Conservation (phyloP, 1,139 yeast species). For the Lodderomyces beijingensis region DNA sequence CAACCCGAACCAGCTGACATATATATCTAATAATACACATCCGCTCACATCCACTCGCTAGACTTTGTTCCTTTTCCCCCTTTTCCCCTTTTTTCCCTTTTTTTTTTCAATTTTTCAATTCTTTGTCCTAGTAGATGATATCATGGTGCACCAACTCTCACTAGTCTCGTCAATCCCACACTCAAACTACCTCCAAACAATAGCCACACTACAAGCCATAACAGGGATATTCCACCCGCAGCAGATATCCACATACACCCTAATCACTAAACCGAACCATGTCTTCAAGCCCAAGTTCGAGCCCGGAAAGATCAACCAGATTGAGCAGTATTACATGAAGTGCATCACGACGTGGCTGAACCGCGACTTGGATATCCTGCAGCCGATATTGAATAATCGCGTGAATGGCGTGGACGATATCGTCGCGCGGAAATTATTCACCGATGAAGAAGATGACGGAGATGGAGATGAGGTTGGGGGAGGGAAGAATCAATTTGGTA, state of each 20-base stretch:
- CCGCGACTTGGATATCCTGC: constrained; percentile 25
- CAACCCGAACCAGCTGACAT: too few relatives aligned
- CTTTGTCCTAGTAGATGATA: background rate
- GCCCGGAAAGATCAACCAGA: constrained; percentile 49
- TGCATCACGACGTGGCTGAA: constrained; percentile 40
- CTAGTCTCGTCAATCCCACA: constrained; percentile 42
- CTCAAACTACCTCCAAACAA: constrained; percentile 37
- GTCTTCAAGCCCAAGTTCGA: constrained; percentile 45
- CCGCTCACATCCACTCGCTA: too few relatives aligned
- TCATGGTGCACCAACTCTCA: constrained; percentile 44
- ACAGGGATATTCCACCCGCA: constrained; percentile 41
- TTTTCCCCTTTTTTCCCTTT: background rate
- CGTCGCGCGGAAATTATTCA: constrained; percentile 26
- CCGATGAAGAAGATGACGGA: background rate
- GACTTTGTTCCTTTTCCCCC: too few relatives aligned
- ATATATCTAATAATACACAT: too few relatives aligned
- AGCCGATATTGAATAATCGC: constrained; percentile 19
- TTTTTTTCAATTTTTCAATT: background rate
- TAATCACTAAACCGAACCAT: constrained; percentile 39
- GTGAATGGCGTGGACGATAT: constrained; percentile 10
- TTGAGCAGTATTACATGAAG: constrained; percentile 45
- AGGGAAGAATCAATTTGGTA: constrained; percentile 17
- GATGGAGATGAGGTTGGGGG: background rate
- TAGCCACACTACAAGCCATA: constrained; percentile 42
- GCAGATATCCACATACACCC: constrained; percentile 39